Evolutionary conservation across 768 basidiomycete genomes (phyloP).

Genomic region (Podaxis mareebaensis): DNA sequence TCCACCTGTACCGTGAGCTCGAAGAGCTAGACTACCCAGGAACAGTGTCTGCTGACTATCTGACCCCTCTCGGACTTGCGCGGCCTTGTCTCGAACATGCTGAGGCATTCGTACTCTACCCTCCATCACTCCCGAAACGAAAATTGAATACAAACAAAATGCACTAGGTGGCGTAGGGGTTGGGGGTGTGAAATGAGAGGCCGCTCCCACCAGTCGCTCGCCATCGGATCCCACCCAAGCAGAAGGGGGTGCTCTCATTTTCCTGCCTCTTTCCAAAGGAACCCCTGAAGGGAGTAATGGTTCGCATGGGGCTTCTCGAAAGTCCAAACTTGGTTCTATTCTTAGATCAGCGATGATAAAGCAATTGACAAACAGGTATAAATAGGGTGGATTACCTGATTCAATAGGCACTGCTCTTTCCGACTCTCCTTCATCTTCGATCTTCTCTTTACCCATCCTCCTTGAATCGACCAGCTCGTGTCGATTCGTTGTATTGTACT

Average conservation of each 20-base stretch:
- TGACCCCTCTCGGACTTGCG: slow-evolving; percentile 15
- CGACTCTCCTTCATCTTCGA: not conserved
- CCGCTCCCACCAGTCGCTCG: not conserved
- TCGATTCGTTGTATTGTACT: not conserved
- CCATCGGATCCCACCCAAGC: not conserved
- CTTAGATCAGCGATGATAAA: not conserved
- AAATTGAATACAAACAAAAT: slow-evolving; percentile 5
- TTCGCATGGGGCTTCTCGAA: not conserved
- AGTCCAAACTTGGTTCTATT: not conserved
- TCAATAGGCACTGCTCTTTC: slow-evolving; percentile 11
- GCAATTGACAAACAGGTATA: slow-evolving; percentile 1
- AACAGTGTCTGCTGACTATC: not conserved
- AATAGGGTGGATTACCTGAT: slow-evolving; percentile 3
- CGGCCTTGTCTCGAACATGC: slow-evolving; percentile 2
- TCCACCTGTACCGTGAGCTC: not conserved
- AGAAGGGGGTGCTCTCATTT: not conserved
- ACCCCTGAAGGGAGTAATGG: not conserved
- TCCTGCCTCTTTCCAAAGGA: not conserved
- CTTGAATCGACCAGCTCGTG: not conserved
- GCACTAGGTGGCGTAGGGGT: not conserved
- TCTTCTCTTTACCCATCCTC: not conserved
- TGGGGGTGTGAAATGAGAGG: not conserved
- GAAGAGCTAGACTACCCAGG: not conserved
- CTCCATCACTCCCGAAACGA: not conserved
- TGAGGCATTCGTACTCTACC: not conserved